These are phyloP conservation scores for Geosmithia morbida DNA, from an alignment of 2,329 filamentous ascomycete genomes.

Conservation along the genomic window DNA sequence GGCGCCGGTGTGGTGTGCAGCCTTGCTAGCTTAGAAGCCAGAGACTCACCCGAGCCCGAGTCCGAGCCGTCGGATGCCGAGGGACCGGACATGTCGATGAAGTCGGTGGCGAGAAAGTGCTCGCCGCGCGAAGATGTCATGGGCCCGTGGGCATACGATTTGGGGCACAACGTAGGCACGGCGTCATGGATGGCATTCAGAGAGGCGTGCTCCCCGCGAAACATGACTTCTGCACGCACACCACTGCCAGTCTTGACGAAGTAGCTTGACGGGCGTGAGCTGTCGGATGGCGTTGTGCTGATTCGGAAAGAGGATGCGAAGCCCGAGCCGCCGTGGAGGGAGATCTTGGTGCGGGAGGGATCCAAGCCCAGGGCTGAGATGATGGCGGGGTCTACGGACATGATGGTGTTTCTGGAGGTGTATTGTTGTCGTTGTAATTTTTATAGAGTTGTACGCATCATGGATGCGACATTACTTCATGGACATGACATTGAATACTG, in stretches of 20 bases:
- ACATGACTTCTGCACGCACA: conserved; percentile 50
- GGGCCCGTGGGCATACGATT: conserved; percentile 57
- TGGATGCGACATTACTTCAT: background rate
- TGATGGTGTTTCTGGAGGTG: conserved; percentile 15
- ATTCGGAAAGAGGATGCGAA: conserved; percentile 54
- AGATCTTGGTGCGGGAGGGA: conserved; percentile 35
- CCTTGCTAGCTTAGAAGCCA: conserved; percentile 65
- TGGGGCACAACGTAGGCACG: conserved; percentile 64
- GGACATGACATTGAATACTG: background rate
- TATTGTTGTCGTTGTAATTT: background rate
- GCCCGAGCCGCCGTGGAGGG: conserved; percentile 49
- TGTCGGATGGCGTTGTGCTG: conserved; percentile 24
- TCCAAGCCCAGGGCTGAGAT: conserved; percentile 45
- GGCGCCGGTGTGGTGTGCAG: conserved; percentile 68
- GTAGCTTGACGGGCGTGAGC: conserved; percentile 38
- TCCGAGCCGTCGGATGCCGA: conserved; percentile 9
- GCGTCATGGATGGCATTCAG: conserved; percentile 64
- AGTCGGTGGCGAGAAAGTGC: conserved; percentile 61
- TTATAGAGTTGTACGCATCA: background rate
- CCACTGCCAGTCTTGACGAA: conserved; percentile 62
- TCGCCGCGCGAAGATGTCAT: conserved; percentile 32
- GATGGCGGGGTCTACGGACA: conserved; percentile 47
- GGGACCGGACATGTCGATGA: conserved; percentile 43
- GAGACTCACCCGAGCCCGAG: conserved; percentile 31
- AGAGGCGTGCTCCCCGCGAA: conserved; percentile 66